Evolutionary conservation across 805 yeast species (phyloP), one percentile per base, ranked within the genome.

Genomic region (Pichia scutulata): DNA sequence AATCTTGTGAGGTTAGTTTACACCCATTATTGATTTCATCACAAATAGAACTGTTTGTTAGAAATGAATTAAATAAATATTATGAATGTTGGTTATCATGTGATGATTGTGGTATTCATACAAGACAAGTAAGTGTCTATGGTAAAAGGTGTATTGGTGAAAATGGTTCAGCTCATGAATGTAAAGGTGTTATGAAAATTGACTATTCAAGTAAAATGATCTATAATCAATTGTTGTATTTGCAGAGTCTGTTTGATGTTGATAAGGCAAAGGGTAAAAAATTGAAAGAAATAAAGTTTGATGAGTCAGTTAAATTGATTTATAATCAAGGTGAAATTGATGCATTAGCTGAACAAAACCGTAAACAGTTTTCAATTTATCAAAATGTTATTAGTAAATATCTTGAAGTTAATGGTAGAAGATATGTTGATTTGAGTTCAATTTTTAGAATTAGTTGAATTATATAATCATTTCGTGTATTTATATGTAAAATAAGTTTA

Each of bases 71-170:
- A 46, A 75, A 89, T 0, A 63, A 74, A 30, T 93, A 90, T 65
- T 93, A 93, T 64, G 82, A 86, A n/a, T 92, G 90, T 5, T 81
- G 93, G 88, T 70, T 89, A 43, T 69, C 66, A 0, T 93, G 99
- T 70, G 95, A 86, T 64, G 97, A 93, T 59, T 92, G 98, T 69
- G 87, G 86, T 2, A 72, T 79, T 48, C 74, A 74, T 16, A 90
- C 97, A 0, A 75, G 96, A 54, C 96, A 90, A 62, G 76, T 93
- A 23, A 81, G 90, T 21, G 97, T 90, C 4, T 89, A 87, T 61
- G 98, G 98, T 48, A 80, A 83, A 57, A 76, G 92, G 57, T 89
- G 98, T 65, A 73, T 89, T 52, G 85, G 87, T 41, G 66, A 66
- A 51, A 76, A 75, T 60, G 87, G 87, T 2, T 74, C 70, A 41